Evolutionary conservation across 1,139 yeast genomes (phyloP), one percentile per base, ranked within the genome.

Genomic region (Geotrichum bryndzae): DNA sequence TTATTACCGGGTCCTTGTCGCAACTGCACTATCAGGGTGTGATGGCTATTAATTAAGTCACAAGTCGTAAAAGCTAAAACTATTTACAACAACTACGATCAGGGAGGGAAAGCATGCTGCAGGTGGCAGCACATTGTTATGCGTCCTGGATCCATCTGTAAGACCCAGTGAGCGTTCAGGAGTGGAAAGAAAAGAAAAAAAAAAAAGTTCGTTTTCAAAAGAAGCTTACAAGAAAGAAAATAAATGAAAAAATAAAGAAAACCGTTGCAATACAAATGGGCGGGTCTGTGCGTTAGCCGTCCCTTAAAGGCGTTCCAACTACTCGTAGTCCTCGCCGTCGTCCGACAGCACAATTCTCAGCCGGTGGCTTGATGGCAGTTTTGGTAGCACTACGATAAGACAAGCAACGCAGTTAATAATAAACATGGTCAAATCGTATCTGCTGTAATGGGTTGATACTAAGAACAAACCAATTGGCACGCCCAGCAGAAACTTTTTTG

Each of bases 391-490:
- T 29, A 84, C 84, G 61, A 90, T 85, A 68, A 90, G 78, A 72
- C 97, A 92, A 64, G 95, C 84, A 56, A 85, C 79, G 18, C 91
- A 85, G 75, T 94, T 94, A 70, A 90, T 81, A 38, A 90, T 77
- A 74, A 92, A 94, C 72, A 88, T 81, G 67, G 84, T 84, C 66
- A 90, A 77, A 72, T 91, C 94, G 76, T 91, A 92, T 72, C 85
- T 87, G 38, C 96, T 85, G 74, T 92, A 94, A 74, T 94, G 98
- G 1, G 98, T 92, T 63, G 95, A 86, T 59, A 91, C 81, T 69
- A 94, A 80, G 70, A 94, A 94, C 70, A 94, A 80, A 10, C 85
- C 87, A 67, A 94, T 89, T 50, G 99, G 99, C 15, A 94, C 97
- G 64, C 90, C 85, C 79, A 92, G 83, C 68, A 94, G 79, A 72